Base-by-base conservation (phyloP, 176 grass and related monocot species). In the Rhipidocladum racemiflorum region DNA sequence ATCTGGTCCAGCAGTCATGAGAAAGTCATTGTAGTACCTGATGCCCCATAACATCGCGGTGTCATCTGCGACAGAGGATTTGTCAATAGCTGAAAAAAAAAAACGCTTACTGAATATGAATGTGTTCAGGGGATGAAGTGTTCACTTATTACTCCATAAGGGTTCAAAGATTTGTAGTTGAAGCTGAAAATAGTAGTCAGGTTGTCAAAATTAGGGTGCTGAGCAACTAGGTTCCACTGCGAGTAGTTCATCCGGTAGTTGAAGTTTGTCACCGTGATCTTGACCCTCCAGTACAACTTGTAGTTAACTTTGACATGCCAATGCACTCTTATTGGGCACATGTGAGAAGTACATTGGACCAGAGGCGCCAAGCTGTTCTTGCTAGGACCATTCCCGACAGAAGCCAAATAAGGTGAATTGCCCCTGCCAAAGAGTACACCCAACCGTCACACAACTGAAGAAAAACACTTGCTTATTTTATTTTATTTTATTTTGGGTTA, bases 291-390 rank as follows among this genome's bases (percentile, higher is more conserved):
- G 59, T 93, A 97, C 6, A 91, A 88, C 75, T 75, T 87, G 86
- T 97, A 97, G 57, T 93, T 97, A 9, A 87, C 89, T 43, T 97
- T 97, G 44, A 93, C 91, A 76, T 97, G 94, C 94, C 94, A 97
- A n/a, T 97, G 91, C 70, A 97, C 86, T 53, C 94, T 88, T 85
- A 97, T 87, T 20, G 94, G 94, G 88, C 94, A 97, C 94, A 97
- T 97, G 69, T 97, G 94, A 68, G 91, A 83, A 38, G 91, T 91
- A 48, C 94, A 97, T 27, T 93, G 61, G 51, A 97, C 88, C 60
- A 97, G 87, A 57, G 94, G 91, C 12, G 74, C 28, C 70, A 88
- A 67, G 61, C 40, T 89, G 32, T 75, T 80, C 72, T 91, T 74
- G 21, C 76, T 65, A 54, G 79, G 68, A 2, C 45, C 81, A 27